Evolutionary conservation across 2,329 filamentous ascomycete genomes (phyloP).

Genomic region (Calonectria hawksworthii): DNA sequence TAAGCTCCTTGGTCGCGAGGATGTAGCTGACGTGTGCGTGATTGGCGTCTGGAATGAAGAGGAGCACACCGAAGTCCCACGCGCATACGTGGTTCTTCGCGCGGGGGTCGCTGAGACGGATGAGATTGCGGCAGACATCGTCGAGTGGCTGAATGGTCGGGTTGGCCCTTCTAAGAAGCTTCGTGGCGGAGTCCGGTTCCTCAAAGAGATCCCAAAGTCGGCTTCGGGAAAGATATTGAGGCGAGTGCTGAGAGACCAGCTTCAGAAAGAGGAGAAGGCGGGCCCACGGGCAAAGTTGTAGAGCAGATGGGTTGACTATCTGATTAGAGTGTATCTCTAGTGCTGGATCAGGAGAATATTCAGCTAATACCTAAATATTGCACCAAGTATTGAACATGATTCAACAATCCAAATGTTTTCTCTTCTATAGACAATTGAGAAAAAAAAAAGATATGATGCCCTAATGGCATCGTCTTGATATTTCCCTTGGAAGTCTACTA

Average conservation of each 20-base stretch:
- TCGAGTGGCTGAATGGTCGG: slow-evolving; percentile 62
- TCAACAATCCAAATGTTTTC: neutral
- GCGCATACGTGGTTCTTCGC: slow-evolving; percentile 58
- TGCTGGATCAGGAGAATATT: neutral
- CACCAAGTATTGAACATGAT: neutral
- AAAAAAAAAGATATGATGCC: neutral
- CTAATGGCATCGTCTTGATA: neutral
- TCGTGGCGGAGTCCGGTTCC: slow-evolving; percentile 78
- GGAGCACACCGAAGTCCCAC: slow-evolving; percentile 77
- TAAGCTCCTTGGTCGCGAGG: slow-evolving; percentile 58
- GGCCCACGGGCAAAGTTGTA: slow-evolving; percentile 54
- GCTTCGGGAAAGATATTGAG: slow-evolving; percentile 65
- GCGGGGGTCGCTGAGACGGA: slow-evolving; percentile 53
- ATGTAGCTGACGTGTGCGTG: slow-evolving; percentile 73
- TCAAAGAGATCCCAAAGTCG: slow-evolving; percentile 80
- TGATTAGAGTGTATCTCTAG: neutral
- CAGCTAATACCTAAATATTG: neutral
- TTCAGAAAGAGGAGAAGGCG: slow-evolving; percentile 51
- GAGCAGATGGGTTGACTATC: neutral
- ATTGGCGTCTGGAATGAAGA: slow-evolving; percentile 71
- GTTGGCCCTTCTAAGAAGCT: slow-evolving; percentile 78
- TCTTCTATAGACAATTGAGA: neutral
- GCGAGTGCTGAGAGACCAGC: slow-evolving; percentile 63
- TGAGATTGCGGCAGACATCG: slow-evolving; percentile 51
- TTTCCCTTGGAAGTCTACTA: neutral